Base-by-base conservation (phyloP, 306 rosid species). In the Lupinus albus region DNA sequence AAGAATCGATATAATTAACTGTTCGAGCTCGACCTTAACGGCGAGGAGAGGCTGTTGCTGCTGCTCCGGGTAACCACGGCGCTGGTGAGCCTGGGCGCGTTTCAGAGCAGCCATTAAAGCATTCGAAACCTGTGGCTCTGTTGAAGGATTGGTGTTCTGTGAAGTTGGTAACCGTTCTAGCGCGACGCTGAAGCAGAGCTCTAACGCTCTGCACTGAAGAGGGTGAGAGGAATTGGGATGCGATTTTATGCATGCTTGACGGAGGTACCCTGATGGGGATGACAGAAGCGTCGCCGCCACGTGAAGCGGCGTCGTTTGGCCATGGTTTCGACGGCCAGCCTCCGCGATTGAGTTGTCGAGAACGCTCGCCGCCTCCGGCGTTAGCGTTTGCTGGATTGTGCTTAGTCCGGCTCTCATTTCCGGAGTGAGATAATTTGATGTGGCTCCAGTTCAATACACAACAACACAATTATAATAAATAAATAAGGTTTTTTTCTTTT, bases 51-150 rank as follows among this genome's bases (percentile, higher is more conserved):
- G 97, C 67, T 90, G 99, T 15, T 94, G 99, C 72, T 94, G 99
- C 63, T 90, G 97, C 63, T 94, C 99, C 0, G 97, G 97, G 79
- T 88, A 94, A 3, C 99, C 99, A 0, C 99, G 86, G 11, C 97
- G 97, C 68, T 94, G 99, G 67, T 90, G 99, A 16, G 99, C 97
- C 57, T 94, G 99, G 0, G 99, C 99, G 6, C 99, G 87, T 77
- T 94, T 94, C 0, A 90, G 73, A 2, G 99, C 99, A 0, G 99
- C 99, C 97, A 88, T 88, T 35, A 94, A 77, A 2, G 99, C 99
- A 71, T 94, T 90, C 20, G 99, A 94, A 60, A 94, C 86, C 0
- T 96, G 96, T 1, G 99, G 99, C 20, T 93, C 96, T 59, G 83
- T 61, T 11, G 85, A 85, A 2, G 95, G 76, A 9, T 79, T 58